Percentiles rank a stretch among this genome's conserved stretches.
Conservation (phyloP, 192 early-diverging fungal species). For the Coemansia sp. region DNA sequence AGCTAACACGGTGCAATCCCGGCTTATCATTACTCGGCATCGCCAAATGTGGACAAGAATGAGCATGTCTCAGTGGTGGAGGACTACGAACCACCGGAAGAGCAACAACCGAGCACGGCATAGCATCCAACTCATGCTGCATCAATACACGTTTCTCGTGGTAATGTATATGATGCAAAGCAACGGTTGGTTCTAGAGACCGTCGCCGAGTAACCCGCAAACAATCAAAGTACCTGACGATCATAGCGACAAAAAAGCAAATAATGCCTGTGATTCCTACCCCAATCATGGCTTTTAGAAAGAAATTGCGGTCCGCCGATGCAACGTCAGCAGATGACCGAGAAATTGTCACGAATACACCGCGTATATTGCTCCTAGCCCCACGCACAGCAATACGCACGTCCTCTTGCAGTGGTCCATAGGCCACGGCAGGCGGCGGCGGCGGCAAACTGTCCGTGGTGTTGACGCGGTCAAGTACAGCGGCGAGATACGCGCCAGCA, state of each 20-base stretch:
- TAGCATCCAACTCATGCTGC: constrained; percentile 39
- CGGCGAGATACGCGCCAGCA: constrained; percentile 31
- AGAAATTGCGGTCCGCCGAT: constrained; percentile 46
- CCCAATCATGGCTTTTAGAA: constrained; percentile 53
- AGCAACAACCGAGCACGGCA: constrained; percentile 36
- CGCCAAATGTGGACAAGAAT: constrained; percentile 7
- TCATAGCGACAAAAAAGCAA: constrained; percentile 49
- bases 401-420: constrained; percentile 18
- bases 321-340: constrained; percentile 40
- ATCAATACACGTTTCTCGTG: constrained; percentile 27
- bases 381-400: constrained; percentile 17
- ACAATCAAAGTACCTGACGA: constrained; percentile 50
- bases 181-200: background rate
- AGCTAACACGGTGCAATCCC: background rate
- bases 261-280: constrained; percentile 50
- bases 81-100: background rate
- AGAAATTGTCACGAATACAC: constrained; percentile 36
- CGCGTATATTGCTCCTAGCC: background rate
- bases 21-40: background rate
- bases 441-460: background rate
- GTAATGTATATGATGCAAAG: constrained; percentile 13
- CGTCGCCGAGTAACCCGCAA: constrained; percentile 4
- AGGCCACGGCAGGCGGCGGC: constrained; percentile 27
- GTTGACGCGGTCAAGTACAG: constrained; percentile 15
- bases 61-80: background rate